These are phyloP conservation scores for Amaranthus tricolor DNA, from an alignment of 179 eudicot genomes.

Conservation along the genomic window DNA sequence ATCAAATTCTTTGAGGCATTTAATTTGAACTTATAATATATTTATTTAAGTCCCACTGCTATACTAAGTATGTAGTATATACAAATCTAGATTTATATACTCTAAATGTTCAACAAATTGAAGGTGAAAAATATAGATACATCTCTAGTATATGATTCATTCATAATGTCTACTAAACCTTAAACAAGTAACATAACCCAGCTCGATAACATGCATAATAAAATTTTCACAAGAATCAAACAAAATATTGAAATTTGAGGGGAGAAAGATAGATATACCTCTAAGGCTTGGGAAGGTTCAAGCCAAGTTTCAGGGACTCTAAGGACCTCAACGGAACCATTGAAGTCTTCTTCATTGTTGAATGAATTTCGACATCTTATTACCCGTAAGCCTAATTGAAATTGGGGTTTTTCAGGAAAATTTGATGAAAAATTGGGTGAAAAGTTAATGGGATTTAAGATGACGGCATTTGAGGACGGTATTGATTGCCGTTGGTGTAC, in stretches of 20 bases:
- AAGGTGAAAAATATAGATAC: not conserved
- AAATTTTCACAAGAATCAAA: not conserved
- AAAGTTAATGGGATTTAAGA: not conserved
- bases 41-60: too few species aligned
- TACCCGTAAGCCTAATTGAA: constrained; percentile 9
- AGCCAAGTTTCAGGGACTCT: constrained; percentile 71
- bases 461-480: not conserved
- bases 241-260: not conserved
- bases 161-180: too few species aligned
- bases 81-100: too few species aligned
- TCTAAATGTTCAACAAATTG: too few species aligned
- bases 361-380: constrained; percentile 18
- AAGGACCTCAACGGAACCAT: constrained; percentile 47
- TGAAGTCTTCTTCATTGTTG: constrained; percentile 27
- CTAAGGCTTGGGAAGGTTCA: constrained; percentile 53
- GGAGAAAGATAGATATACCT: constrained; percentile 32
- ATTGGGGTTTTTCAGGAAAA: constrained; percentile 7
- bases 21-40: too few species aligned
- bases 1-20: too few species aligned
- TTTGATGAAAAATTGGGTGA: not conserved
- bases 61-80: too few species aligned
- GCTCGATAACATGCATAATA: too few species aligned
- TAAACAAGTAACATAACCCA: too few species aligned
- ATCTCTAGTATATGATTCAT: not conserved
- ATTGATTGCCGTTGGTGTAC: not conserved